Evolutionary conservation across 495 filamentous ascomycete genomes (phyloP), one percentile per base, ranked within the genome.

Genomic region (Massariosphaeria phaeospora): DNA sequence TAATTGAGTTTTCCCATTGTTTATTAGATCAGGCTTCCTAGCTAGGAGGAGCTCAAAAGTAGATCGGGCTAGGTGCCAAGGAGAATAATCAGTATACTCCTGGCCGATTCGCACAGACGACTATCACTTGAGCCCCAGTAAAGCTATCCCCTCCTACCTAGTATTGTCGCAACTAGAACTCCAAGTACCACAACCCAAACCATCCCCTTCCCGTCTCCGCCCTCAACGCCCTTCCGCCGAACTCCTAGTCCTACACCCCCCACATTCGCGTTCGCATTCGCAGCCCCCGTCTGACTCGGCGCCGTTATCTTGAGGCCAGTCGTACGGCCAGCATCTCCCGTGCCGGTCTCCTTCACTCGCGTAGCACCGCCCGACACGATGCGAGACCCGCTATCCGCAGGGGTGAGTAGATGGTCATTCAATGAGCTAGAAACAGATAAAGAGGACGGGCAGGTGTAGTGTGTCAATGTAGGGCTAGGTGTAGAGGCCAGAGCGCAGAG

Each of bases 401-500:
- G 54, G 25, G 51, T 31, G 33, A 43, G n/a, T 10, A 36, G 51
- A 0, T 27, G 12, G 8, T 26, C 13, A 13, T 15, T n/a, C n/a
- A n/a, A n/a, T n/a, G n/a, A n/a, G n/a, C n/a, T n/a, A n/a, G n/a
- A 17, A 30, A 21, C 25, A 25, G 42, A 15, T 13, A 47, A 7
- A 11, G 42, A 8, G 9, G 34, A n/a, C 5, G 36, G 35, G 27
- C 54, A 57, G 1, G 45, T 25, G 35, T 23, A 36, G 8, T 45
- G n/a, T 33, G 55, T 59, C 20, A 52, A 24, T 12, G 38, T 52
- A 40, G 55, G 20, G 1, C 15, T 27, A n/a, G 54, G 38, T 23
- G 23, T 5, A 23, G 17, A 3, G 12, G 17, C 40, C 1, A 40
- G 9, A 20, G 40, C 20, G 38, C 55, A 59, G 15, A 39, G 8